Evolutionary conservation across 257 asterid species (phyloP), one percentile per base, ranked within the genome.

Genomic region (Echium plantagineum): DNA sequence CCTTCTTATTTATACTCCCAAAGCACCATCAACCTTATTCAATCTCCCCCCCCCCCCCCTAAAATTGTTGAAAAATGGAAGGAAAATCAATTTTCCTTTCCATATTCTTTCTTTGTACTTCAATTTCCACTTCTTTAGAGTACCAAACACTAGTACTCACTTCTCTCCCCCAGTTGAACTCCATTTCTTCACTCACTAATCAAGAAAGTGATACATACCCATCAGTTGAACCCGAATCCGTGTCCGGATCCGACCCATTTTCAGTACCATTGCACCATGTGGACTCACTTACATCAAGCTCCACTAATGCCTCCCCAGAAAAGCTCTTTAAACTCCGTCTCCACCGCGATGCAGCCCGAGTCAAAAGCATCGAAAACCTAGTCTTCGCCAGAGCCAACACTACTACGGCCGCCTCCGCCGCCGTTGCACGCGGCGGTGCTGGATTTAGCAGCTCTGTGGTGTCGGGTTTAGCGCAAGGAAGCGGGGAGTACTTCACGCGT

Each of bases 401-500:
- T 1, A 53, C 57, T 19, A 18, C 7, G 48, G 58, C 63, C 16
- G 2, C 1, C 47, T 21, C n/a, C 21, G 68, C 42, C 64, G 66
- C 47, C 72, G 57, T 66, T 19, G 48, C 59, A 16, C 7, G 54
- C 59, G 9, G 58, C 28, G 31, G 58, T 52, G 0, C 66, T 63
- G 6, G 71, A 76, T 85, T 85, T 74, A 83, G 86, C 72, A 78
- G 94, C 66, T 87, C 96, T 0, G 52, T 87, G 0, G 46, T 75
- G 31, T 87, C 96, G 54, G 96, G 98, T 0, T 80, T 85, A 17
- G 68, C 88, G 9, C 89, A 83, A 72, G 96, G 96, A 4, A 90
- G 95, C 52, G 96, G 95, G 1, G 98, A 90, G 83, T 87, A 90
- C 74, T 90, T 90, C 98, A 90, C 98, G 5, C 91, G 96, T 71